These are phyloP conservation scores for Rhodotorula babjevae DNA, from an alignment of 768 basidiomycete genomes.

Conservation along the genomic window DNA sequence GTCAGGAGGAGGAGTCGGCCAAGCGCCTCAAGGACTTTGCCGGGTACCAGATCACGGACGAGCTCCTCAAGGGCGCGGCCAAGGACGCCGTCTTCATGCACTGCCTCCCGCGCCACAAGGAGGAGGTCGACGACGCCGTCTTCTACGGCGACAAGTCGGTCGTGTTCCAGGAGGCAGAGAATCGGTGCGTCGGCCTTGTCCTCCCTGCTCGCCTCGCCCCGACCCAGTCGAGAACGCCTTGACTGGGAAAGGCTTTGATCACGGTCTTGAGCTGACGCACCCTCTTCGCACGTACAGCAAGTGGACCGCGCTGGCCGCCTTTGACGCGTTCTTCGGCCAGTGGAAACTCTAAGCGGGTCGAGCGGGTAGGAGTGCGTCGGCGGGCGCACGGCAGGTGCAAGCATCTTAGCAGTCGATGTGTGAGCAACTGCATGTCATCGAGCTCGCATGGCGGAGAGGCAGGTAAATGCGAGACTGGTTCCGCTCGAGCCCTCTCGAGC, in stretches of 20 bases:
- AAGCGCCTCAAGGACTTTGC: slow-evolving; percentile 77
- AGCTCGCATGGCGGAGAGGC: too few relatives aligned
- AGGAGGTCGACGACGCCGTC: slow-evolving; percentile 96
- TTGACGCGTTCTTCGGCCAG: slow-evolving; percentile 53
- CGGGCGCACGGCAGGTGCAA: too few relatives aligned
- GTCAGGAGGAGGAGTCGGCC: slow-evolving; percentile 88
- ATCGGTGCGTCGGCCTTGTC: slow-evolving; percentile 53
- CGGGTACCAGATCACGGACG: slow-evolving; percentile 91
- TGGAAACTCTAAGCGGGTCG: slow-evolving; percentile 26
- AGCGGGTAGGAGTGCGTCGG: background rate
- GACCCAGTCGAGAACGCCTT: too few relatives aligned
- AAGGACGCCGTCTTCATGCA: slow-evolving; percentile 67
- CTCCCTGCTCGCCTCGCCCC: background rate
- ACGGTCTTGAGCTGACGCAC: background rate
- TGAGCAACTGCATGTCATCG: too few relatives aligned
- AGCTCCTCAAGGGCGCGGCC: slow-evolving; percentile 58
- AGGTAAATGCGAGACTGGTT: background rate
- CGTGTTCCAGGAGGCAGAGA: slow-evolving; percentile 90
- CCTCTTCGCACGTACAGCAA: slow-evolving; percentile 49
- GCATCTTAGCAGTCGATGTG: background rate
- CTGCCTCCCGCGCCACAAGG: slow-evolving; percentile 82
- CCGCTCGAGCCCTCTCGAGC: background rate
- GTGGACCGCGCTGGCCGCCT: slow-evolving; percentile 90
- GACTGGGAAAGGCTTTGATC: too few relatives aligned
- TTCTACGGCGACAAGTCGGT: slow-evolving; percentile 89